Base-by-base conservation (phyloP, 805 yeast genomes). In the Myxozyma udenii region DNA sequence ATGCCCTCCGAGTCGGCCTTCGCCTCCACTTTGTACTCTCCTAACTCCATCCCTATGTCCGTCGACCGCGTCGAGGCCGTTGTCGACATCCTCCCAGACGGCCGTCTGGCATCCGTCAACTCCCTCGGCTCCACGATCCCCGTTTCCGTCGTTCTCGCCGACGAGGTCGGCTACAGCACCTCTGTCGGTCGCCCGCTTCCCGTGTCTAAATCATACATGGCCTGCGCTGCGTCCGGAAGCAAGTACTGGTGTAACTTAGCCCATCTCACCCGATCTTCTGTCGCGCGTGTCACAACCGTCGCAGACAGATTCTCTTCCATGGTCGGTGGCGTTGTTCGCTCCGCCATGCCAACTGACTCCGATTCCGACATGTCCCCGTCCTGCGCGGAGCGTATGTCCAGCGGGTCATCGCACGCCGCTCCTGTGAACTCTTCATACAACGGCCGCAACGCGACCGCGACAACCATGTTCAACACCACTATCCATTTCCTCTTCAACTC, bases 371-470 rank as follows among this genome's bases (percentile, higher is more conserved):
- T n/a, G n/a, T n/a, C n/a, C n/a, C n/a, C n/a, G n/a, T n/a, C n/a
- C n/a, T n/a, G n/a, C n/a, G n/a, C n/a, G n/a, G n/a, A n/a, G n/a
- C n/a, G n/a, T n/a, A n/a, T n/a, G n/a, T n/a, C n/a, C n/a, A n/a
- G n/a, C n/a, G n/a, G n/a, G n/a, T n/a, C n/a, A n/a, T n/a, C n/a
- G n/a, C n/a, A n/a, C n/a, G n/a, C n/a, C n/a, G n/a, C n/a, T n/a
- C n/a, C n/a, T n/a, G n/a, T n/a, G n/a, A n/a, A n/a, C n/a, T n/a
- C n/a, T n/a, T n/a, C n/a, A n/a, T n/a, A n/a, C n/a, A n/a, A n/a
- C n/a, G n/a, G 40, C n/a, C 50, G 51, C 40, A 53, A 53, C 41
- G 57, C 46, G 23, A 46, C 51, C 40, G 12, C 41, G 12, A 47
- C 57, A 1, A 47, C 50, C 19, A 16, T 49, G 12, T 22, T 46